Evolutionary conservation across 495 filamentous ascomycete species (phyloP), one percentile per base, ranked within the genome.

Genomic region (Aspergillus asperescens): DNA sequence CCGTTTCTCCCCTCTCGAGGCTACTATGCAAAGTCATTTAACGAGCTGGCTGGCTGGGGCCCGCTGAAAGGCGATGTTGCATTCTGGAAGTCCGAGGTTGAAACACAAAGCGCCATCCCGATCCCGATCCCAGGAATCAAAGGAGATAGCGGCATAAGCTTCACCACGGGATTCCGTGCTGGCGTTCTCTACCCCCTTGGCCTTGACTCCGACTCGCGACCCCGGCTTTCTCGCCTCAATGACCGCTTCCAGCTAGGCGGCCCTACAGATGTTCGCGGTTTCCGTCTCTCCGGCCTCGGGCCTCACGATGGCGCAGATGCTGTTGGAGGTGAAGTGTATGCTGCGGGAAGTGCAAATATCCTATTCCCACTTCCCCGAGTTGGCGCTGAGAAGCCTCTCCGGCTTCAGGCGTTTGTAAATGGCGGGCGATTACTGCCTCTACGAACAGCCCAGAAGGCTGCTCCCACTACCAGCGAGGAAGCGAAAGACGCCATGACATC

Each of bases 161-260:
- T 89, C 47, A 82, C 79, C 9, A 79, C 82, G 32, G 77, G 81
- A 12, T 71, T 87, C 48, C 76, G 83, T 44, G 82, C 78, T 2
- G 83, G 83, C 7, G 55, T 87, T n/a, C 67, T 87, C 29, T 82
- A 78, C 52, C 83, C 83, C 39, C 71, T 87, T 27, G 70, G 78
- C 8, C 64, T 86, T 23, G 72, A 75, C 18, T 78, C 75, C 16
- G 68, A 72, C 41, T 57, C 63, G 7, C 76, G 55, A 16, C 81
- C 67, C 25, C 76, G 75, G 27, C 81, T 86, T 3, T 91, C 88
- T 44, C 81, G 88, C 22, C 78, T 96, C 57, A 96, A 92, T 68
- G 93, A 98, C 67, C 90, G 93, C 25, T 97, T 98, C 76, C 81
- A 86, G 45, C 88, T 98, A 32, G 93, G 93, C 39, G 93, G 94